Conservation (phyloP, 352 stramenopile genomes). For the Phytophthora ramorum region DNA sequence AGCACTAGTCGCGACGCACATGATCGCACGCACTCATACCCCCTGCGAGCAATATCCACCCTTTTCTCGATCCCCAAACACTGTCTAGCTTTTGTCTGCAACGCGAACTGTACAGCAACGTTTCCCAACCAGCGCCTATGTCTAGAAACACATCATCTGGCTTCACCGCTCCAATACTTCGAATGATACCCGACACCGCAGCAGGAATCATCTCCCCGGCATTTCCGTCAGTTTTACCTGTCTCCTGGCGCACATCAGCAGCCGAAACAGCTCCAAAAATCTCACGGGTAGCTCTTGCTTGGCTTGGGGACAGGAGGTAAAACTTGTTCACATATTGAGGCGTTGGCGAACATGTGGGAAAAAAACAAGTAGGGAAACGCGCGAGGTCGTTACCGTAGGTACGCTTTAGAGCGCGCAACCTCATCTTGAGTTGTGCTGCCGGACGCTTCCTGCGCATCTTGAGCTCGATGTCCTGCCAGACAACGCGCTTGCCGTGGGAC, state of each 20-base stretch:
- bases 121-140: slow-evolving; percentile 5
- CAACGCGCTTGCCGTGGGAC: neutral
- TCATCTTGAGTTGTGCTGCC: neutral
- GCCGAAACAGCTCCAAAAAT: neutral
- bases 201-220: neutral
- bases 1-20: neutral
- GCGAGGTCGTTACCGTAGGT: too few relatives aligned
- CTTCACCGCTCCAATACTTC: neutral
- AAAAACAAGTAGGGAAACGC: neutral
- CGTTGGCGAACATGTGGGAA: neutral
- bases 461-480: neutral
- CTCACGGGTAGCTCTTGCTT: neutral
- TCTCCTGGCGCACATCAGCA: neutral
- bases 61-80: slow-evolving; percentile 9
- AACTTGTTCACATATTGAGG: neutral
- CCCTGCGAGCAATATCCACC: neutral
- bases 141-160: neutral
- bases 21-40: neutral
- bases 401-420: neutral
- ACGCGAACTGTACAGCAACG: slow-evolving; percentile 2
- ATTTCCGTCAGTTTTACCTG: neutral
- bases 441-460: neutral
- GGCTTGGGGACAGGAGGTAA: neutral
- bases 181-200: neutral
- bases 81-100: neutral